Evolutionary conservation across 805 yeast genomes (phyloP), one percentile per base, ranked within the genome.

Genomic region (Ogataea ramenticola): DNA sequence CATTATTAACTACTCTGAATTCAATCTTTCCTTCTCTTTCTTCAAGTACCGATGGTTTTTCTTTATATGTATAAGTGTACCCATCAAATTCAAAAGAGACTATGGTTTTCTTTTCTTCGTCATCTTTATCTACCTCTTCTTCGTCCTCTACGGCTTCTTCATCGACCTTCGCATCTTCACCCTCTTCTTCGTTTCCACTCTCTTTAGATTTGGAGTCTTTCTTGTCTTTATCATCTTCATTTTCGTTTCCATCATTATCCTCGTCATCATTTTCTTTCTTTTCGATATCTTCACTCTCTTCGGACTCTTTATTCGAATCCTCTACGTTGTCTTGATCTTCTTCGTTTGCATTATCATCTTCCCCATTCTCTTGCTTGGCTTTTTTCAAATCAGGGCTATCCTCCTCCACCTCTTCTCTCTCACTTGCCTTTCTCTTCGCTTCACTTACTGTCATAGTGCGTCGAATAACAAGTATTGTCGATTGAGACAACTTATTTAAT

Each of bases 1-100:
- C 98, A 66, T 93, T 91, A 64, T 93, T 93, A 24, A 93, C 99
- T 29, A 93, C 99, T 44, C 98, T 72, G 57, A 93, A 91, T 62
- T 91, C 96, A 47, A 93, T 93, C 53, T 84, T 81, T 0, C 96
- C 96, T 49, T 88, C 96, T 46, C 84, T 77, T 57, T 93, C 99
- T 60, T 91, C 99, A 11, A 90, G 72, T 4, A 89, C 98, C 4
- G 96, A 88, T 0, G 98, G 93, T 46, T 97, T 72, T 60, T 91
- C 98, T 54, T 85, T 86, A 65, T 85, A 93, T 20, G 86, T 78
- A 61, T 90, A 88, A 45, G 74, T 71, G 15, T 77, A 77, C 1
- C 96, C 96, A 57, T 87, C 95, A 59, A 81, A 82, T 30, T 72
- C 72, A 60, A 82, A 81, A 2, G 70, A 50, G 44, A 55, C 58